Percentiles rank a stretch among this genome's conserved stretches.
Evolutionary conservation across 306 rosid species (phyloP).

Genomic region (Gillenia trifoliata): DNA sequence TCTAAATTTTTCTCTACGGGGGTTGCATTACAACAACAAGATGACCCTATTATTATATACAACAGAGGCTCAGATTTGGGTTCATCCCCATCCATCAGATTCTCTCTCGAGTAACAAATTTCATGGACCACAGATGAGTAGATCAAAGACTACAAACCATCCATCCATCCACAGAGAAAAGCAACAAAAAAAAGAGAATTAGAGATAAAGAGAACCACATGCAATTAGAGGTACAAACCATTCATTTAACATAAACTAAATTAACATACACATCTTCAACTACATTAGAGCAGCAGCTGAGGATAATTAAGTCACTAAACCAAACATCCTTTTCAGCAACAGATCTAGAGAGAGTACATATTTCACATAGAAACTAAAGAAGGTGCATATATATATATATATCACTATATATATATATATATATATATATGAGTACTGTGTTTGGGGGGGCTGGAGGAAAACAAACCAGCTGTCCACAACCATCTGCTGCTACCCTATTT

Average conservation of each 20-base stretch:
- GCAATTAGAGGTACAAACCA: slow-evolving; percentile 18
- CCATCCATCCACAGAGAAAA: slow-evolving; percentile 2
- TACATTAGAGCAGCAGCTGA: slow-evolving; percentile 16
- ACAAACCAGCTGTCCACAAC: background rate
- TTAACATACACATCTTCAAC: slow-evolving; percentile 24
- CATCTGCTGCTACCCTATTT: background rate
- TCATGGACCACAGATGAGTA: background rate
- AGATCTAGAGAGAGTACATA: slow-evolving; percentile 12
- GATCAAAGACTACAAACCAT: background rate
- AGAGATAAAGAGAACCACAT: background rate
- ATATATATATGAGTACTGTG: background rate
- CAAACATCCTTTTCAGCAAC: slow-evolving; percentile 24
- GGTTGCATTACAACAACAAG: too few species aligned
- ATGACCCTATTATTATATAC: too few species aligned
- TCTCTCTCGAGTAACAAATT: background rate
- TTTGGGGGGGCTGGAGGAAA: background rate
- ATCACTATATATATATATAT: too few species aligned
- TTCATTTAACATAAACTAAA: background rate
- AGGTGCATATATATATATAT: slow-evolving; percentile 11
- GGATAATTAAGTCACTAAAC: slow-evolving; percentile 19
- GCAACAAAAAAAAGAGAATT: background rate
- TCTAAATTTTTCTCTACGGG: too few species aligned
- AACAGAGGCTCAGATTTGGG: background rate
- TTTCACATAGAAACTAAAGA: slow-evolving; percentile 30
- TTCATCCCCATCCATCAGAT: background rate